phyloP scores from a whole-genome alignment of 257 asterid genomes.

The Salvia hispanica region DNA sequence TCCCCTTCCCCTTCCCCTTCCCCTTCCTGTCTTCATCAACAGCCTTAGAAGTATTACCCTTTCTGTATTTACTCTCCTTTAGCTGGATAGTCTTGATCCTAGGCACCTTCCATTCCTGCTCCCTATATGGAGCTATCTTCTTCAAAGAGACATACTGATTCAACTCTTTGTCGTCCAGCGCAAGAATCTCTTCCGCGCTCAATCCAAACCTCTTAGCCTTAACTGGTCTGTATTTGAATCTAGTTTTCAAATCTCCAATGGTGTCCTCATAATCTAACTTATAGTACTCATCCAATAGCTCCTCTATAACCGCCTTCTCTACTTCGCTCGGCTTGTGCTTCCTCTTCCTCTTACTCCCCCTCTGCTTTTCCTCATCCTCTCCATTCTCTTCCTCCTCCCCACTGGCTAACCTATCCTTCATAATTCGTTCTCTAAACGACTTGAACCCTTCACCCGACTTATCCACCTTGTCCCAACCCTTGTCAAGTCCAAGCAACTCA shows the following conservation, averaged over 20 bases:
- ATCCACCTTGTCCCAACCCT: slow-evolving; percentile 62
- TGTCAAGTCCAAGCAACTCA: slow-evolving; percentile 75
- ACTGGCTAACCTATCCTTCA: slow-evolving; percentile 37
- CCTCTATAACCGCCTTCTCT: slow-evolving; percentile 56
- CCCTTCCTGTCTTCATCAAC: slow-evolving; percentile 32
- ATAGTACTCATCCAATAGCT: slow-evolving; percentile 79
- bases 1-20: slow-evolving; percentile 36
- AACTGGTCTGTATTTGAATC: slow-evolving; percentile 73
- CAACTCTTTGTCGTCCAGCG: slow-evolving; percentile 67
- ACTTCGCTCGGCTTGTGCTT: slow-evolving; percentile 56
- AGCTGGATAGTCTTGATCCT: slow-evolving; percentile 47
- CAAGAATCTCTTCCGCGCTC: slow-evolving; percentile 50
- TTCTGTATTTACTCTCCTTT: slow-evolving; percentile 34
- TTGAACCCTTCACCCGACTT: slow-evolving; percentile 49
- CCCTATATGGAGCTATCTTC: slow-evolving; percentile 79
- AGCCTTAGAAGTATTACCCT: slow-evolving; percentile 27
- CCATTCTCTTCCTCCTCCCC: slow-evolving; percentile 37
- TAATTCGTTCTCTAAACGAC: slow-evolving; percentile 50
- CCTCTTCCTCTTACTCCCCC: slow-evolving; percentile 50
- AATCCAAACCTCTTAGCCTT: slow-evolving; percentile 61
- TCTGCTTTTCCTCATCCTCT: slow-evolving; percentile 42
- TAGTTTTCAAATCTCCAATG: slow-evolving; percentile 75
- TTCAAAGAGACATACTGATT: slow-evolving; percentile 76
- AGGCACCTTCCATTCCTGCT: slow-evolving; percentile 81
- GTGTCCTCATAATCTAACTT: slow-evolving; percentile 86